These are phyloP conservation scores for Beauveria asiatica DNA, from an alignment of 2,329 filamentous ascomycete species.

Conservation along the genomic window DNA sequence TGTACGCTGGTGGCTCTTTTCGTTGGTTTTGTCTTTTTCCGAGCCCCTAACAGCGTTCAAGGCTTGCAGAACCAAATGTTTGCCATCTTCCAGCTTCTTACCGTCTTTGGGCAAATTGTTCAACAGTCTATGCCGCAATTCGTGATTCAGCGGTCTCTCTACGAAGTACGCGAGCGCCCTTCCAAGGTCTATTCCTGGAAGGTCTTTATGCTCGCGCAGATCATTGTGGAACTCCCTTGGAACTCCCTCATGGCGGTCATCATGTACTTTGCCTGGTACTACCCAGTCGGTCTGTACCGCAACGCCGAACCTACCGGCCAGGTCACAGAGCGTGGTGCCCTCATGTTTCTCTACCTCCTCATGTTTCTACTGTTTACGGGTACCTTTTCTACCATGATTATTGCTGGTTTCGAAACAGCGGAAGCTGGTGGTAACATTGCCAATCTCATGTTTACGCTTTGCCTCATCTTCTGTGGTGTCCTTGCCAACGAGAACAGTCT, in stretches of 20 bases:
- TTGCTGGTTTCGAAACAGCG: constrained; percentile 65
- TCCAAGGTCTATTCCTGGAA: constrained; percentile 81
- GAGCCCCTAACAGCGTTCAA: constrained; percentile 61
- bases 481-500: constrained; percentile 54
- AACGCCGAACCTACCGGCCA: constrained; percentile 57
- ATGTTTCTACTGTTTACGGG: constrained; percentile 72
- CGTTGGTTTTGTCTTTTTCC: constrained; percentile 75
- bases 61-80: constrained; percentile 84
- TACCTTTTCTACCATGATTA: constrained; percentile 72
- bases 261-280: constrained; percentile 79
- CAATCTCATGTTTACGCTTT: constrained; percentile 65
- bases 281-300: constrained; percentile 67
- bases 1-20: constrained; percentile 61
- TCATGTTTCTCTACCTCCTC: constrained; percentile 71
- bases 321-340: constrained; percentile 59
- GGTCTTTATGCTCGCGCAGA: constrained; percentile 74
- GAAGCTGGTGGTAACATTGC: constrained; percentile 70
- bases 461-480: constrained; percentile 68
- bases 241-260: constrained; percentile 68
- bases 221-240: constrained; percentile 80
- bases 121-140: constrained; percentile 84
- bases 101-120: constrained; percentile 70
- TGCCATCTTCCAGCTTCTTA: constrained; percentile 74
- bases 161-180: constrained; percentile 77
- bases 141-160: constrained; percentile 70